A percentile compares a stretch with the other conserved stretches of the same genome.
Conservation (phyloP, 2,329 filamentous ascomycete genomes). For the Thelonectria blattea region DNA sequence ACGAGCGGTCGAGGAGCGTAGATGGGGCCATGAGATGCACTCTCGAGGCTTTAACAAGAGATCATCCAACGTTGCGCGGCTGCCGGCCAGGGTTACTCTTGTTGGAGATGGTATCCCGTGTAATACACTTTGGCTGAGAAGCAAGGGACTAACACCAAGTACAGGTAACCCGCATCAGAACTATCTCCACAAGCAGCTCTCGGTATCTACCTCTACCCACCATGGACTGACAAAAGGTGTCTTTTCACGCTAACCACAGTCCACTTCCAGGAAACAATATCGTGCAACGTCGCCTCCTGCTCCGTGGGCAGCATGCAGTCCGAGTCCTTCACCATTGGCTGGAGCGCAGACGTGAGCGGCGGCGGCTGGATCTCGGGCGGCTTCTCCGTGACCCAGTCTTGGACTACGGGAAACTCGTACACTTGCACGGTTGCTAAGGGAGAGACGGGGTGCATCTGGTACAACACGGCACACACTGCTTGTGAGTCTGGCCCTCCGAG, state of each 20-base stretch:
- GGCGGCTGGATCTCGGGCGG: constrained; percentile 7
- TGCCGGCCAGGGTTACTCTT: neutral
- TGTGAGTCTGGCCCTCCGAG: neutral
- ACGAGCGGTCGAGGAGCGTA: too few relatives aligned
- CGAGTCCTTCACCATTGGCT: constrained; percentile 9
- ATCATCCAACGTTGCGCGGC: neutral
- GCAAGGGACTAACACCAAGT: neutral
- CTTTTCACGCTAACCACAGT: neutral
- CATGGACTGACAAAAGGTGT: neutral
- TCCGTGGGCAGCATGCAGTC: neutral
- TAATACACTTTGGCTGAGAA: neutral
- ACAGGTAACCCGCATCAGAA: constrained; percentile 13
- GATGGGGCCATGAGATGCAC: too few relatives aligned
- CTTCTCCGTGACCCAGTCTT: constrained; percentile 1
- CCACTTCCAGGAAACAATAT: constrained; percentile 5
- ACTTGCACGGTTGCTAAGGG: constrained; percentile 2
- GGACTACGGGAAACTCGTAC: constrained; percentile 7
- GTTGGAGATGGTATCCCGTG: neutral
- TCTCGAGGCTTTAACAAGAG: neutral
- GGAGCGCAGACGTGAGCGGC: neutral
- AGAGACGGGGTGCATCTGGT: constrained; percentile 13
- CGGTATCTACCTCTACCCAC: neutral
- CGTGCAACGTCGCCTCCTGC: constrained; percentile 1
- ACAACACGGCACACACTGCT: constrained; percentile 14
- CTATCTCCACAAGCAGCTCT: constrained; percentile 9